phyloP scores from a whole-genome alignment of 106 monocot genomes.

The Cymbidium sinense region DNA sequence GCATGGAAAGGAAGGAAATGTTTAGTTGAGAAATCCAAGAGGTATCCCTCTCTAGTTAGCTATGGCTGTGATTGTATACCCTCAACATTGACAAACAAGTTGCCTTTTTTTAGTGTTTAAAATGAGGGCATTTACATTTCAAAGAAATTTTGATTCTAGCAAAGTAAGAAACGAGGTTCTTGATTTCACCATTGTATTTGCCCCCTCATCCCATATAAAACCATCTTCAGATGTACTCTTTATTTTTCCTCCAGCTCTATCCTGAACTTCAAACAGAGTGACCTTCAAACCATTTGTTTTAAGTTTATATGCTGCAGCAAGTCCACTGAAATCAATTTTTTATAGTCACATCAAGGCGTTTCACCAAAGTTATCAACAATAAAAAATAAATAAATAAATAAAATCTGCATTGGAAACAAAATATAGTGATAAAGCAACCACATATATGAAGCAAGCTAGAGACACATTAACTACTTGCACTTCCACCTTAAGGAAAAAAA shows the following conservation, averaged over 20 bases:
- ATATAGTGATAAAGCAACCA: background rate
- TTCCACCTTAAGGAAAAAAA: background rate
- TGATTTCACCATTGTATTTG: slow-evolving; percentile 81
- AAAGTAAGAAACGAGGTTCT: background rate
- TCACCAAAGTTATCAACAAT: slow-evolving; percentile 6
- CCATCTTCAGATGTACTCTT: slow-evolving; percentile 61
- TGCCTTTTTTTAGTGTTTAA: background rate
- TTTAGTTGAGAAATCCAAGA: slow-evolving; percentile 9
- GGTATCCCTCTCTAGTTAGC: no score
- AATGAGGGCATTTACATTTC: background rate
- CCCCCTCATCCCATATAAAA: slow-evolving; percentile 96
- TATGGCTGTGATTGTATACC: background rate
- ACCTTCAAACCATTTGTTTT: slow-evolving; percentile 66
- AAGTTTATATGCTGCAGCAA: slow-evolving; percentile 90
- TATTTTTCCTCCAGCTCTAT: slow-evolving; percentile 80
- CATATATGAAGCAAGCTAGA: background rate
- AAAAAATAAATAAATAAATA: background rate
- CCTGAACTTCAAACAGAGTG: slow-evolving; percentile 81
- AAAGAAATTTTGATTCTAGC: background rate
- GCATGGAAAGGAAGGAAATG: slow-evolving; percentile 14
- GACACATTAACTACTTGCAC: background rate
- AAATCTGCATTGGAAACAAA: background rate
- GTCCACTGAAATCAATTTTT: slow-evolving; percentile 56
- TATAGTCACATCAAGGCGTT: slow-evolving; percentile 2
- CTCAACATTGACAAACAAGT: slow-evolving; percentile 3